These are phyloP conservation scores for Colletotrichum siamense DNA, from an alignment of 2,329 filamentous ascomycete species.

Conservation along the genomic window DNA sequence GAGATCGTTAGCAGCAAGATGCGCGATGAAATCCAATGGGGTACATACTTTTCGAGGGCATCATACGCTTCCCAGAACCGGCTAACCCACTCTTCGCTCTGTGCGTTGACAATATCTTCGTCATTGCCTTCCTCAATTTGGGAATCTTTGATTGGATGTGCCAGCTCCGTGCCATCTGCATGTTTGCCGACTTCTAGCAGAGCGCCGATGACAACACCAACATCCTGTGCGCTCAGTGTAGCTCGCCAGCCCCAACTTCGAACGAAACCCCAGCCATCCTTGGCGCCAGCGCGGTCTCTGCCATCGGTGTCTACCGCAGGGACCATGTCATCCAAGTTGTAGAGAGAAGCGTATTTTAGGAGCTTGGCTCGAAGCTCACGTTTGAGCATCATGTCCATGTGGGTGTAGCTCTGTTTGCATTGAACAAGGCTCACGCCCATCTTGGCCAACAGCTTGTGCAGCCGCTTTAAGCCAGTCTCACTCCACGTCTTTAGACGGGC, in stretches of 20 bases:
- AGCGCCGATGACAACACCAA: slow-evolving; percentile 90
- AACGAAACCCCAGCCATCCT: slow-evolving; percentile 97
- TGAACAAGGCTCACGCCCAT: slow-evolving; percentile 96
- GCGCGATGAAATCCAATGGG: slow-evolving; percentile 40
- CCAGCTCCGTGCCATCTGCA: slow-evolving; percentile 37
- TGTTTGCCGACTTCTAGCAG: slow-evolving; percentile 88
- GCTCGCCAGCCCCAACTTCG: slow-evolving; percentile 98
- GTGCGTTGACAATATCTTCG: slow-evolving; percentile 46
- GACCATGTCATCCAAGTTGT: slow-evolving; percentile 92
- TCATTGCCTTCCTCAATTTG: slow-evolving; percentile 48
- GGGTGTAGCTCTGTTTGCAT: slow-evolving; percentile 93
- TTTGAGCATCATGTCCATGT: slow-evolving; percentile 99
- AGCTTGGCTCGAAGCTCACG: slow-evolving; percentile 83
- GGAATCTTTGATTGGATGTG: slow-evolving; percentile 33
- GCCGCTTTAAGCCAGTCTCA: slow-evolving; percentile 82
- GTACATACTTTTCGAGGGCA: slow-evolving; percentile 69
- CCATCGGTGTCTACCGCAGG: slow-evolving; percentile 77
- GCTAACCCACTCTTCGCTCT: slow-evolving; percentile 68
- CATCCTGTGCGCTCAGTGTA: slow-evolving; percentile 90
- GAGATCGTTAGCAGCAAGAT: slow-evolving; percentile 46
- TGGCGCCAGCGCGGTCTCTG: slow-evolving; percentile 71
- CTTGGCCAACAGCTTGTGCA: slow-evolving; percentile 95
- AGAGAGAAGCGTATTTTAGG: slow-evolving; percentile 89
- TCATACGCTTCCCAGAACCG: slow-evolving; percentile 78
- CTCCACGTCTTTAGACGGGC: slow-evolving; percentile 94